These are phyloP conservation scores for Oryza glumipatula DNA, from an alignment of 176 grass and related monocot genomes.

Conservation along the genomic window DNA sequence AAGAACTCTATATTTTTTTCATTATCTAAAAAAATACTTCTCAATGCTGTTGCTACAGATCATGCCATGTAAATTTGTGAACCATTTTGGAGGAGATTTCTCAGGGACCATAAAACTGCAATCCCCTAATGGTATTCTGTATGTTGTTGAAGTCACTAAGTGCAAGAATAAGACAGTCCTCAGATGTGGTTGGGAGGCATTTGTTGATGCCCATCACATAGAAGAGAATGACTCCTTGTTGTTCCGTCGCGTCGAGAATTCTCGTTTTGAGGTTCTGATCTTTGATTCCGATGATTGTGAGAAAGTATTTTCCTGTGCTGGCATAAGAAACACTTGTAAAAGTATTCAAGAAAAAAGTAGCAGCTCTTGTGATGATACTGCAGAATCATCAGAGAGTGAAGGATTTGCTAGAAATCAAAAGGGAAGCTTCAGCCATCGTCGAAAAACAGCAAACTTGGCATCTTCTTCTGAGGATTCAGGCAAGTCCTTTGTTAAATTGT, in stretches of 20 bases:
- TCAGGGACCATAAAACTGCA: constrained; percentile 39
- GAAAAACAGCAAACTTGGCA: background rate
- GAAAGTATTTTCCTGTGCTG: constrained; percentile 35
- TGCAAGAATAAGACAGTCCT: constrained; percentile 21
- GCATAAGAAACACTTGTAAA: constrained; percentile 13
- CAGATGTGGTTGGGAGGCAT: constrained; percentile 50
- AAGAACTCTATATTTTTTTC: background rate
- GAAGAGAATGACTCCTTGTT: constrained; percentile 44
- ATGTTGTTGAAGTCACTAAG: constrained; percentile 33
- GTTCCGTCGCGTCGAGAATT: constrained; percentile 39
- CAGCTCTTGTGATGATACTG: background rate
- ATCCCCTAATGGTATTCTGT: constrained; percentile 36
- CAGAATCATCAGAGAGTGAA: constrained; percentile 1
- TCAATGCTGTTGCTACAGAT: constrained; percentile 28
- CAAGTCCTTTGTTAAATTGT: constrained; percentile 4
- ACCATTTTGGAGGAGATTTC: constrained; percentile 35
- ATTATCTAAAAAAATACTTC: background rate
- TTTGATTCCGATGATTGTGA: constrained; percentile 41
- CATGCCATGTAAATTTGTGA: constrained; percentile 50
- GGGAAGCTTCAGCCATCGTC: background rate
- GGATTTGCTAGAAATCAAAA: background rate
- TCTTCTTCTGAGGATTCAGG: constrained; percentile 20
- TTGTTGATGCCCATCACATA: constrained; percentile 46
- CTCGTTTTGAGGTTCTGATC: constrained; percentile 49
- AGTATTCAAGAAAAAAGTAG: background rate